Evolutionary conservation across 768 basidiomycete genomes (phyloP).

Genomic region (Serendipita indica): DNA sequence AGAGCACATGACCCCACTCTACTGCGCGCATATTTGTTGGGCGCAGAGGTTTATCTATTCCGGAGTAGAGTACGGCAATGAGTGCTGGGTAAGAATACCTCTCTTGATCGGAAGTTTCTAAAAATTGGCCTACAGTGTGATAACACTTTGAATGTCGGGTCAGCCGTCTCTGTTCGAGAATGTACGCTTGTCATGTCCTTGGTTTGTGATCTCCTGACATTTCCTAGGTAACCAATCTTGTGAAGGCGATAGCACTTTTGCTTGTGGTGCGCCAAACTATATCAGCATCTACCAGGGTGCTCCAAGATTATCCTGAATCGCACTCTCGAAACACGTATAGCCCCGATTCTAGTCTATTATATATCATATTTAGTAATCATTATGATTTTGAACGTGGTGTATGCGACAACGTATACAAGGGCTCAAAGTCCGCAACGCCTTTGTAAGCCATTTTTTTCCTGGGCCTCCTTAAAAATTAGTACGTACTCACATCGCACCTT

Average conservation of each 20-base stretch:
- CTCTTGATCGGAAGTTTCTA: not conserved
- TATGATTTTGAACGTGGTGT: too few species aligned
- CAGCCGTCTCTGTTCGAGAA: not conserved
- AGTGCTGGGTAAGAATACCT: not conserved
- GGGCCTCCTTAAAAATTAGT: too few species aligned
- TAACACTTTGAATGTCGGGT: not conserved
- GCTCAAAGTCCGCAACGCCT: too few species aligned
- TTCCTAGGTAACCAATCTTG: not conserved
- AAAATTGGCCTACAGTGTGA: too few species aligned
- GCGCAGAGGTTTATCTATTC: not conserved
- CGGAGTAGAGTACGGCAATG: not conserved
- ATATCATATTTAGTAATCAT: too few species aligned
- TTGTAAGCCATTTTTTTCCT: too few species aligned
- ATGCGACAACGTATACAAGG: too few species aligned
- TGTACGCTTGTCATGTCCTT: too few species aligned
- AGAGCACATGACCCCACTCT: not conserved
- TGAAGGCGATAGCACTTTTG: not conserved
- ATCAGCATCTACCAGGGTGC: not conserved
- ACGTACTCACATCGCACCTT: too few species aligned
- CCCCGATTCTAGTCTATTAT: too few species aligned
- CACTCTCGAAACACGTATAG: too few species aligned
- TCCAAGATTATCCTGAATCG: too few species aligned
- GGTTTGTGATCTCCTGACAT: not conserved
- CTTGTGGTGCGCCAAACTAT: not conserved
- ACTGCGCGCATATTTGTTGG: constrained; percentile 1